Percentiles rank a stretch among this genome's conserved stretches.
phyloP scores from a whole-genome alignment of 169 alveolate genomes.

The Plasmodium blacklocki region DNA sequence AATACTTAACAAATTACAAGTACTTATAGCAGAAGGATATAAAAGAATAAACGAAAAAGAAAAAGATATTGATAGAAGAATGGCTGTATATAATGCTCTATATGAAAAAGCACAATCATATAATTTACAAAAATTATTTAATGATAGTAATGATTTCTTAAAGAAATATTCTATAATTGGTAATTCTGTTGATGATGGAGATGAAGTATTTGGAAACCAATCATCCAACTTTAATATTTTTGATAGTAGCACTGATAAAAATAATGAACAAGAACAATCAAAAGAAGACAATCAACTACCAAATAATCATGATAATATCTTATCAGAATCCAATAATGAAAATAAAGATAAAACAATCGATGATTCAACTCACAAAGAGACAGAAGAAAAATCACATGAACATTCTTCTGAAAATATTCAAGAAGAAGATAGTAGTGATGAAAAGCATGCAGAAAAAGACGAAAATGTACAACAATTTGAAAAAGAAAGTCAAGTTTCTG shows the following conservation, averaged over 20 bases:
- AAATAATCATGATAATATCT: too few species aligned
- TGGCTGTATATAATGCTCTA: slow-evolving; percentile 13
- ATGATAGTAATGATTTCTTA: slow-evolving; percentile 26
- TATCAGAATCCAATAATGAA: not conserved
- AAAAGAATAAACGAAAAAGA: slow-evolving; percentile 19
- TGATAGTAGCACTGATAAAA: not conserved
- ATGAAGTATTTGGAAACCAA: slow-evolving; percentile 23
- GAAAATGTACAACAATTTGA: too few species aligned
- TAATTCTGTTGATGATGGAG: slow-evolving; percentile 4
- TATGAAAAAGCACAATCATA: slow-evolving; percentile 25
- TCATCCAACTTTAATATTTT: slow-evolving; percentile 38
- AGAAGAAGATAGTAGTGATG: too few species aligned
- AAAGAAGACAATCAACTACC: not conserved
- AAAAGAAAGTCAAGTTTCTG: too few species aligned
- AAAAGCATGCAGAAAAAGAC: too few species aligned
- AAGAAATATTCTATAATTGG: slow-evolving; percentile 47
- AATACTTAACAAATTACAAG: slow-evolving; percentile 65
- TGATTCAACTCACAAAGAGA: not conserved
- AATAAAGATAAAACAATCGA: not conserved
- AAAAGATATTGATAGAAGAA: slow-evolving; percentile 8
- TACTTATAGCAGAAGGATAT: slow-evolving; percentile 59
- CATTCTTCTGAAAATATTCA: too few species aligned
- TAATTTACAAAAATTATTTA: slow-evolving; percentile 7
- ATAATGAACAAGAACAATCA: not conserved
- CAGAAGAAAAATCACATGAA: too few species aligned